Evolutionary conservation across 2,329 filamentous ascomycete species (phyloP).

Genomic region (Cladosporium sp.): DNA sequence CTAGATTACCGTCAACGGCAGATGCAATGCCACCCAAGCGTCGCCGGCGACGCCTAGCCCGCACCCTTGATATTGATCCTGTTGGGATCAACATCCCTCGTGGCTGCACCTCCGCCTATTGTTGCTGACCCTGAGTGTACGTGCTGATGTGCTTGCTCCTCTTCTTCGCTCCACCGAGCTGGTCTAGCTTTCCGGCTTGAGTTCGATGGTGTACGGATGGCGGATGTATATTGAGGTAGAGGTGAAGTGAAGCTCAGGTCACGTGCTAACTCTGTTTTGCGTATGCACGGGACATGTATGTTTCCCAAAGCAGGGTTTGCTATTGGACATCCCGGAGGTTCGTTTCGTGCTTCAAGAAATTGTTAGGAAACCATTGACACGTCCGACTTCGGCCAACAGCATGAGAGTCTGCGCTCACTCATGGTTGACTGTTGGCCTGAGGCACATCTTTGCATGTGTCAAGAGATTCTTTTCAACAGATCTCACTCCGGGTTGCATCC

Average conservation of each 20-base stretch:
- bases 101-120: slow-evolving; percentile 45
- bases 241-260: slow-evolving; percentile 14
- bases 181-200: slow-evolving; percentile 19
- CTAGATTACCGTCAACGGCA: slow-evolving; percentile 29
- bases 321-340: slow-evolving; percentile 11
- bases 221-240: slow-evolving; percentile 10
- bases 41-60: slow-evolving; percentile 38
- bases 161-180: slow-evolving; percentile 11
- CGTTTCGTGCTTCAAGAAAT: slow-evolving; percentile 11
- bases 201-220: slow-evolving; percentile 17
- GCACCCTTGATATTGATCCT: slow-evolving; percentile 40
- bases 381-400: slow-evolving; percentile 5
- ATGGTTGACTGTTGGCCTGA: background rate
- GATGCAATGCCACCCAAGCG: slow-evolving; percentile 43
- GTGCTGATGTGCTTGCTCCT: slow-evolving; percentile 30
- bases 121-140: slow-evolving; percentile 35
- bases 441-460: slow-evolving; percentile 6
- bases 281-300: slow-evolving; percentile 10
- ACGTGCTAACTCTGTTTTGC: slow-evolving; percentile 9
- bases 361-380: slow-evolving; percentile 10
- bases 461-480: background rate
- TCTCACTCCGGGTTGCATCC: background rate
- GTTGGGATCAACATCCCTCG: slow-evolving; percentile 30
- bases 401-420: background rate
- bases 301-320: slow-evolving; percentile 6